Base-by-base conservation (phyloP, 164 flowering plant species). In the Euptelea pleiosperma region DNA sequence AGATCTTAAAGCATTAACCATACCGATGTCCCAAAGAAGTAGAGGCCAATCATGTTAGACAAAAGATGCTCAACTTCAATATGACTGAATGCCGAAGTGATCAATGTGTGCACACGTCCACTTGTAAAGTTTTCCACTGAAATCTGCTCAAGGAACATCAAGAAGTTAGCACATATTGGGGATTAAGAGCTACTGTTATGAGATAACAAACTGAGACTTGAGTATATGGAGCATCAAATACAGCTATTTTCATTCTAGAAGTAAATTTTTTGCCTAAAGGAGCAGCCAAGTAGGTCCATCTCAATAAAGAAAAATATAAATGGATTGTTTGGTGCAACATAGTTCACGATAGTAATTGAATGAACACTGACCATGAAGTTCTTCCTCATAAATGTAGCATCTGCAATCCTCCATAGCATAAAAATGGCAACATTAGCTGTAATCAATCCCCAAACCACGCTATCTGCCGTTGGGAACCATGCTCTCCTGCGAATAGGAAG, bases 31-130 rank as follows among this genome's bases (percentile, higher is more conserved):
- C 98, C 98, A 55, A 89, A 92, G 77, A 92, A 89, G 76, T 89
- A 93, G 29, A 93, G 90, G 31, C 97, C 98, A 64, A 93, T 52
- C 97, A 87, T 87, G 77, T 93, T 93, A 25, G 81, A 75, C 1
- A 81, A 39, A 52, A 90, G 67, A 72, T 92, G 98, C 39, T 61
- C 80, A 8, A 50, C 0, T 24, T 79, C 82, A 0, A 70, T 66
- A 53, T 93, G 98, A 70, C 98, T 93, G 85, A 93, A 93, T 1
- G 94, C 93, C 40, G 79, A 75, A 60, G 97, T 93, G 49, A 93
- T 70, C 80, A 93, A 45, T 0, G 97, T 87, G 74, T 93, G 92
- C 40, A 87, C 14, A 15, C 84, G 88, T 42, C 97, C 91, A 76
- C 79, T 78, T 65, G 35, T 72, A 58, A 92, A 40, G 68, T 92